These are phyloP conservation scores for Leptomonas pyrrhocoris DNA, from an alignment of 208 protist genomes.

Conservation along the genomic window DNA sequence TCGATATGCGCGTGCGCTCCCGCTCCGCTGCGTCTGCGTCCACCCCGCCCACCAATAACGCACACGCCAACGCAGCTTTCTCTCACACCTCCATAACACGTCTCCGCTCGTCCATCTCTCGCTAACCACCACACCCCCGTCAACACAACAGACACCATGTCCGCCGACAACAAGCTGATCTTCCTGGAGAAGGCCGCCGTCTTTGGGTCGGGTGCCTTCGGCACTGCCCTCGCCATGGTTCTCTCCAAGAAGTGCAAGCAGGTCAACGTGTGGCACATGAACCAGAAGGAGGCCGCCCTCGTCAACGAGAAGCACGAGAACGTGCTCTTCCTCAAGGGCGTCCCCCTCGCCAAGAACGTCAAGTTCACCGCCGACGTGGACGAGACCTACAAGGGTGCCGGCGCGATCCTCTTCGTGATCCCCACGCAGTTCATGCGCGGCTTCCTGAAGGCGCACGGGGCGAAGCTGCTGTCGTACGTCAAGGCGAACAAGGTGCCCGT, in stretches of 20 bases:
- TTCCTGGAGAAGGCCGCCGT: not conserved
- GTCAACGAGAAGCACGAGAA: conserved; percentile 81
- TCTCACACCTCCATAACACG: not conserved
- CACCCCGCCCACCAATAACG: too few species aligned
- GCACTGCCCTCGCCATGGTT: conserved; percentile 7
- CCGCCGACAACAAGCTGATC: not conserved
- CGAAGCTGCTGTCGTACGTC: conserved; percentile 39
- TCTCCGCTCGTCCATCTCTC: not conserved
- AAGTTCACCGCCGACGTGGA: conserved; percentile 58
- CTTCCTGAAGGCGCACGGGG: conserved; percentile 62
- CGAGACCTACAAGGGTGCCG: conserved; percentile 46
- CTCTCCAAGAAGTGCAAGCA: conserved; percentile 70
- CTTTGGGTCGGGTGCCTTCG: conserved; percentile 35
- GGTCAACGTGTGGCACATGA: conserved; percentile 81
- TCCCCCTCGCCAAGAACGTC: conserved; percentile 58
- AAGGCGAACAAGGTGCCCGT: conserved; percentile 49
- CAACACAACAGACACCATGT: too few species aligned
- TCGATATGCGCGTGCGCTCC: too few species aligned
- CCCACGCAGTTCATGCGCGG: conserved; percentile 84
- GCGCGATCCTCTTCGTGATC: conserved; percentile 81
- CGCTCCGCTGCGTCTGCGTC: too few species aligned
- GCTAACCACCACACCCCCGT: too few species aligned
- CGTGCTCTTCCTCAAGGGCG: conserved; percentile 69
- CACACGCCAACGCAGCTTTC: not conserved
- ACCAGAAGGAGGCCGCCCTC: conserved; percentile 47